Evolutionary conservation across 306 rosid genomes (phyloP).

Genomic region (Acacia acuminata): DNA sequence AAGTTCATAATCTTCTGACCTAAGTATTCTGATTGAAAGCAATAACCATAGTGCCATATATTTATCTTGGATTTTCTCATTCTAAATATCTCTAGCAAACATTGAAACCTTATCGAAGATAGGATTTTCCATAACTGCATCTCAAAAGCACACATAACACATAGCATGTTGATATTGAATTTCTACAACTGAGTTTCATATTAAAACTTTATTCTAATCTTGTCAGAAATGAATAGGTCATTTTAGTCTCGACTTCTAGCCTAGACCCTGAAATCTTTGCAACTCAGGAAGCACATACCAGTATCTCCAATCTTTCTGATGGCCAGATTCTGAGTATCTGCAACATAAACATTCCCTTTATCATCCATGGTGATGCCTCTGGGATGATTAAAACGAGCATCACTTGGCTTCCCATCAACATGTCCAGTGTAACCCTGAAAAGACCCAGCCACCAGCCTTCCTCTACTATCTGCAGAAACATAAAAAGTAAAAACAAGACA

Average conservation of each 20-base stretch:
- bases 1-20: neutral
- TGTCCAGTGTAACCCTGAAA: constrained; percentile 93
- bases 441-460: constrained; percentile 97
- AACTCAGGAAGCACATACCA: constrained; percentile 56
- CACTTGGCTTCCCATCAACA: constrained; percentile 93
- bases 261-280: constrained; percentile 20
- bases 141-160: constrained; percentile 10
- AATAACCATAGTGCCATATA: constrained; percentile 1
- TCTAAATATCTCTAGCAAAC: constrained; percentile 23
- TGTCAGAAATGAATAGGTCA: constrained; percentile 13
- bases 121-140: constrained; percentile 5
- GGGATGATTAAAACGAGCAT: constrained; percentile 95
- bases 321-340: constrained; percentile 88
- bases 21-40: constrained; percentile 16
- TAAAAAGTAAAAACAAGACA: constrained; percentile 19
- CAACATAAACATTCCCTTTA: constrained; percentile 95
- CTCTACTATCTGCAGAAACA: constrained; percentile 87
- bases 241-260: constrained; percentile 8
- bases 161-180: neutral
- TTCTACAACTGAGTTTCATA: constrained; percentile 6
- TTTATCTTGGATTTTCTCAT: neutral
- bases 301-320: constrained; percentile 94
- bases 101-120: constrained; percentile 11
- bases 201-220: constrained; percentile 18
- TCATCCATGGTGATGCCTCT: constrained; percentile 91